Evolutionary conservation across 495 filamentous ascomycete genomes (phyloP).

Genomic region (Neurospora terricola): DNA sequence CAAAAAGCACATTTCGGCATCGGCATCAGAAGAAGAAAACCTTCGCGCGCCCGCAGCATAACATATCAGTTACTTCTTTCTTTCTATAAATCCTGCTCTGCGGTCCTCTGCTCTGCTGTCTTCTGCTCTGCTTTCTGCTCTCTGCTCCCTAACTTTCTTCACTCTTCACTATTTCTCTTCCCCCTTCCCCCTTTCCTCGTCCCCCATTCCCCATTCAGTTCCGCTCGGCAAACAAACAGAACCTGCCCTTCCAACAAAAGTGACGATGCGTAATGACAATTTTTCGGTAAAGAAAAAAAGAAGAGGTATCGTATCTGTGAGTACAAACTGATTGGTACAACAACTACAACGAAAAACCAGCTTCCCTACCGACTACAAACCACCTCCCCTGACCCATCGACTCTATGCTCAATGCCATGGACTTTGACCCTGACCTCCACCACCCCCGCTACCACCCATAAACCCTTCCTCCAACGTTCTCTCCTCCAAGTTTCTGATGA

Average conservation of each 20-base stretch:
- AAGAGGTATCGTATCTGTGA: background rate
- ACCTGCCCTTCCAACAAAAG: background rate
- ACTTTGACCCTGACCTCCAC: slow-evolving; percentile 19
- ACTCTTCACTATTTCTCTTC: background rate
- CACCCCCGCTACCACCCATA: slow-evolving; percentile 27
- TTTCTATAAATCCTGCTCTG: background rate
- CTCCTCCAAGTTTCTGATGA: slow-evolving; percentile 90
- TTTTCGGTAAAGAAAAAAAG: background rate
- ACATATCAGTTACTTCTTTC: background rate
- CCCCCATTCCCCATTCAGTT: background rate
- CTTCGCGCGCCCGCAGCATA: background rate
- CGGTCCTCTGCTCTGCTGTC: background rate
- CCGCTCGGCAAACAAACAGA: background rate
- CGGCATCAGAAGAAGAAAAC: background rate
- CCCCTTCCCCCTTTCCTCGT: background rate
- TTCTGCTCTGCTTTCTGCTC: background rate
- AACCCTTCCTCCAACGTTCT: slow-evolving; percentile 83
- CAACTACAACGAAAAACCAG: background rate
- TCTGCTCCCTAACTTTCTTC: background rate
- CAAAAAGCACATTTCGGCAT: background rate
- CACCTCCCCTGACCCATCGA: background rate
- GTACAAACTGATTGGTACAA: background rate
- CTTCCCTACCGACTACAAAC: background rate
- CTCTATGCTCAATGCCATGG: slow-evolving; percentile 32
- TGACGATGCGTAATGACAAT: background rate